Conservation (phyloP, 2,329 filamentous ascomycete species). For the Ophiostoma piceae region DNA sequence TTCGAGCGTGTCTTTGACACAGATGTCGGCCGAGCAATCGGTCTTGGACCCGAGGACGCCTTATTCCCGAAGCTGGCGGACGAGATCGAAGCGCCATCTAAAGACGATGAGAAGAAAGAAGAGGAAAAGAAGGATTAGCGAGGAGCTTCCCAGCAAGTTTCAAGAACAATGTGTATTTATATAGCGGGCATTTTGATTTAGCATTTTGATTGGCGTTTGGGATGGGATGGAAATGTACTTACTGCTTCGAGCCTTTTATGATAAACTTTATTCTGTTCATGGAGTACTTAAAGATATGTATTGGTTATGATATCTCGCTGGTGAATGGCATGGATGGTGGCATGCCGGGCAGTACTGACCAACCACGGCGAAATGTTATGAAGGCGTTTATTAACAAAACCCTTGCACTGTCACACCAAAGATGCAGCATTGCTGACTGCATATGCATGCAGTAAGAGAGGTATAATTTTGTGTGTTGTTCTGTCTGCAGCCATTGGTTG, state of each 20-base stretch:
- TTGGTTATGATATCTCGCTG: too few species aligned
- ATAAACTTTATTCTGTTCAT: too few species aligned
- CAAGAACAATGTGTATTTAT: background rate
- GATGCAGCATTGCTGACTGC: too few species aligned
- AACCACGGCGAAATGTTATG: too few species aligned
- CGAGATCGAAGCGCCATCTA: background rate
- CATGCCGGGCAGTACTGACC: too few species aligned
- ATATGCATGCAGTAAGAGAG: too few species aligned
- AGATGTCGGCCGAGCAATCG: constrained; percentile 12
- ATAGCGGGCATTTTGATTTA: background rate
- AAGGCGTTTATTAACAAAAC: too few species aligned
- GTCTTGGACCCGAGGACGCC: constrained; percentile 20
- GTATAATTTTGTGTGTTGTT: too few species aligned
- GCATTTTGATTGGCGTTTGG: background rate
- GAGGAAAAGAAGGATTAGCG: background rate
- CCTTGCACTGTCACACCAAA: too few species aligned
- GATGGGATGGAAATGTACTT: background rate
- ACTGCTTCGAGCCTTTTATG: background rate
- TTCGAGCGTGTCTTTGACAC: constrained; percentile 18
- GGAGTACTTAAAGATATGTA: too few species aligned
- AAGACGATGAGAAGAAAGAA: background rate
- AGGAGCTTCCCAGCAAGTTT: background rate
- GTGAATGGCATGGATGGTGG: too few species aligned
- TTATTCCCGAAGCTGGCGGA: constrained; percentile 16
- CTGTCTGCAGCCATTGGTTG: background rate